phyloP scores from a whole-genome alignment of 192 early-diverging fungal genomes.

The Gigaspora rosea region DNA sequence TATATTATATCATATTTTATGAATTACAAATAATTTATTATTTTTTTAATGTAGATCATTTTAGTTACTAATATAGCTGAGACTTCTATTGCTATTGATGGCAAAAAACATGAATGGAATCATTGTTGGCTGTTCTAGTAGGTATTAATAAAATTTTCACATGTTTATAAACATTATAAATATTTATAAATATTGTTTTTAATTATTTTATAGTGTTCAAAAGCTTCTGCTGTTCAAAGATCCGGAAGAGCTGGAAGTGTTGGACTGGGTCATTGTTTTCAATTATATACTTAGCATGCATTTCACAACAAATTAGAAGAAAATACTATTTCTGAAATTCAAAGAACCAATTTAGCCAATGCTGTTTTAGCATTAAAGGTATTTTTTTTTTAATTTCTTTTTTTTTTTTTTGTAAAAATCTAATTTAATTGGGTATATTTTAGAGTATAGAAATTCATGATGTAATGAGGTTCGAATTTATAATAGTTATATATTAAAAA shows the following conservation, averaged over 20 bases:
- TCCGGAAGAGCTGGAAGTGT: constrained; percentile 94
- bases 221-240: constrained; percentile 91
- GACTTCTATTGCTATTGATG: constrained; percentile 96
- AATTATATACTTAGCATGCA: constrained; percentile 91
- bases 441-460: constrained; percentile 94
- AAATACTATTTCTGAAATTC: constrained; percentile 95
- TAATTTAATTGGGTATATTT: not conserved
- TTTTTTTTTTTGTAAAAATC: not conserved
- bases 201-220: constrained; percentile 68
- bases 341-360: constrained; percentile 90
- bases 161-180: constrained; percentile 41
- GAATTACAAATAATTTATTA: no score
- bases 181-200: not conserved
- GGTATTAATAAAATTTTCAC: constrained; percentile 42
- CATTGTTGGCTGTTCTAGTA: constrained; percentile 85
- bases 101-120: constrained; percentile 94
- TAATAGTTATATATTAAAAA: constrained; percentile 48
- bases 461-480: constrained; percentile 95
- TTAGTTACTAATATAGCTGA: constrained; percentile 99
- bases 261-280: constrained; percentile 96
- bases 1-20: not conserved
- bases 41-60: constrained; percentile 55
- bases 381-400: constrained; percentile 61
- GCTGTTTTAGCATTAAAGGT: constrained; percentile 89
- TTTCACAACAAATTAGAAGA: constrained; percentile 92